Evolutionary conservation across 768 basidiomycete species (phyloP).

Genomic region (Sporobolomyces phaffii): DNA sequence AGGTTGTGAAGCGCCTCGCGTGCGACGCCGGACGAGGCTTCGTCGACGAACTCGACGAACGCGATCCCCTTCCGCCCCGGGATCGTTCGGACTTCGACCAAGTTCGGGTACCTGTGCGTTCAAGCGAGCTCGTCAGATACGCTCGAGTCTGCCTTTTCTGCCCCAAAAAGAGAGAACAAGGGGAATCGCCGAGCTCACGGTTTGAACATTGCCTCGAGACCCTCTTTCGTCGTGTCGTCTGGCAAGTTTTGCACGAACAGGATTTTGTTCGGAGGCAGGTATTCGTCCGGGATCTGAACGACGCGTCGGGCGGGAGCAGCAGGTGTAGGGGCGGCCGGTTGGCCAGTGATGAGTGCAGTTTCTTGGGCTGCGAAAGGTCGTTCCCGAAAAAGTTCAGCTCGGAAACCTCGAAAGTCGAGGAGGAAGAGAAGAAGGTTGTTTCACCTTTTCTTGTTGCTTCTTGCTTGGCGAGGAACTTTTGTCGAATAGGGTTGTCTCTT

Average conservation of each 20-base stretch:
- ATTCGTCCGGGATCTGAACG: constrained; percentile 99
- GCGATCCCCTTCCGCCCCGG: constrained; percentile 96
- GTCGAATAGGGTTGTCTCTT: constrained; percentile 81
- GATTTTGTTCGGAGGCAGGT: constrained; percentile 97
- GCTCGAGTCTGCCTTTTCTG: not conserved
- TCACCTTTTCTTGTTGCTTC: constrained; percentile 71
- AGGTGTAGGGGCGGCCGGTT: constrained; percentile 26
- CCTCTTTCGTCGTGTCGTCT: constrained; percentile 84
- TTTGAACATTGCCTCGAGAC: constrained; percentile 81
- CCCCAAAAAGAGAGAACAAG: not conserved
- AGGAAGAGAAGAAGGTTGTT: too few relatives aligned
- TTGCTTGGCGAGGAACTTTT: constrained; percentile 71
- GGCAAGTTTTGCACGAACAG: constrained; percentile 96
- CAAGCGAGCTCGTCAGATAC: not conserved
- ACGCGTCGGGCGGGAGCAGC: constrained; percentile 47
- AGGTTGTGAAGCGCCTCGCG: constrained; percentile 97
- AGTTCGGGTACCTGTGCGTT: constrained; percentile 73
- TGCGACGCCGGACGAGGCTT: constrained; percentile 78
- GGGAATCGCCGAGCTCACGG: constrained; percentile 55
- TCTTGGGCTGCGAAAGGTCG: constrained; percentile 38
- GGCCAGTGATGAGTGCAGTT: constrained; percentile 6
- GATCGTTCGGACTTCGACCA: constrained; percentile 96
- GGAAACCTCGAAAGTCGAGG: too few relatives aligned
- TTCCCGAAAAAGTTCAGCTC: too few relatives aligned
- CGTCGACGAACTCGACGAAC: constrained; percentile 96